A percentile compares a stretch with the other conserved stretches of the same genome.
These are phyloP conservation scores for Epichloe sylvatica DNA, from an alignment of 2,329 filamentous ascomycete genomes.

Conservation along the genomic window DNA sequence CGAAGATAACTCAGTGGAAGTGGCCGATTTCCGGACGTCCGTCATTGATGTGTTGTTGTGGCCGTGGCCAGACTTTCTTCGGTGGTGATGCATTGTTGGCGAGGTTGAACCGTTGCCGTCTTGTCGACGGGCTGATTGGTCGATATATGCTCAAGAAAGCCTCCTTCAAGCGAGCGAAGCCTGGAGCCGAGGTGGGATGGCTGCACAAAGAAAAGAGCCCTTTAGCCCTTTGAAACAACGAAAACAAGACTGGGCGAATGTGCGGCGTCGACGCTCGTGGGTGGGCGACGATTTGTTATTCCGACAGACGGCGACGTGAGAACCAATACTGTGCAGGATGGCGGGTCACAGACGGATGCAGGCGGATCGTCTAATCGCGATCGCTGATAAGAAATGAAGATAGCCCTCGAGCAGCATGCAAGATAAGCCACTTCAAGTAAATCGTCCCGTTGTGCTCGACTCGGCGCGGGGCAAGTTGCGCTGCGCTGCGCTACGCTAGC, in stretches of 20 bases:
- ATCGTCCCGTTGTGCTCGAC: neutral
- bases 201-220: too few relatives aligned
- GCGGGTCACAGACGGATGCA: neutral
- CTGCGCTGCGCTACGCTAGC: neutral
- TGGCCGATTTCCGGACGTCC: slow-evolving; percentile 38
- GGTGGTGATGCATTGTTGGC: slow-evolving; percentile 38
- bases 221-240: too few relatives aligned
- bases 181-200: neutral
- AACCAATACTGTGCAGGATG: neutral
- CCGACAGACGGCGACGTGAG: neutral
- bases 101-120: slow-evolving; percentile 1
- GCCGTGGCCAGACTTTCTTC: slow-evolving; percentile 42
- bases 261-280: too few relatives aligned
- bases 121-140: slow-evolving; percentile 1
- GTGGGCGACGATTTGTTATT: too few relatives aligned
- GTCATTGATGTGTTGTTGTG: slow-evolving; percentile 39
- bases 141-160: slow-evolving; percentile 3
- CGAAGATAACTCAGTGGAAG: slow-evolving; percentile 27
- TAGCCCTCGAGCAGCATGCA: neutral
- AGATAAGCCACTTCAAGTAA: slow-evolving; percentile 1
- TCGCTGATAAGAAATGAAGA: neutral
- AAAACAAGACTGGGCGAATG: too few relatives aligned
- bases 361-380: neutral
- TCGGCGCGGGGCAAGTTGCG: neutral
- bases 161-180: neutral